A percentile compares a stretch with the other conserved stretches of the same genome.
Evolutionary conservation across 1,139 yeast genomes (phyloP).

Genomic region (Candida tunisiensis): DNA sequence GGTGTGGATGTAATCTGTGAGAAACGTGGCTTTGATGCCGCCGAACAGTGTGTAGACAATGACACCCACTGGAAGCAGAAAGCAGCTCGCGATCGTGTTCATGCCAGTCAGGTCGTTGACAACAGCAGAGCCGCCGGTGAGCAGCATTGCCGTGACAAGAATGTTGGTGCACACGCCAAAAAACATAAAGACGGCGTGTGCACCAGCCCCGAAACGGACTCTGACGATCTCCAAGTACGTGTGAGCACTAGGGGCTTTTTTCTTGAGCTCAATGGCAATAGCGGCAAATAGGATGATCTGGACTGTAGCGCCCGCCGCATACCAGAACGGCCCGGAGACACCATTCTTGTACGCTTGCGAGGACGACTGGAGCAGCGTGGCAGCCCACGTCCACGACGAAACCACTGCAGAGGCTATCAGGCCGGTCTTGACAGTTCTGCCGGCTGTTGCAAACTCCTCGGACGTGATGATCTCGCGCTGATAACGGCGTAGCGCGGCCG

Average conservation of each 20-base stretch:
- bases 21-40: constrained; percentile 78
- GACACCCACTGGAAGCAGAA: constrained; percentile 69
- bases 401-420: constrained; percentile 78
- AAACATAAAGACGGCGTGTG: constrained; percentile 54
- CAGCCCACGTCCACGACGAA: constrained; percentile 92
- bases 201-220: constrained; percentile 49
- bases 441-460: constrained; percentile 82
- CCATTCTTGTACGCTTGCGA: constrained; percentile 70
- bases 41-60: constrained; percentile 73
- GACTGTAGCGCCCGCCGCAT: constrained; percentile 64
- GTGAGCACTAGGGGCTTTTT: constrained; percentile 60
- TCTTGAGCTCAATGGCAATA: constrained; percentile 57
- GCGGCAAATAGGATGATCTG: constrained; percentile 60
- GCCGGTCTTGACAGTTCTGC: constrained; percentile 68
- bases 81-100: constrained; percentile 67
- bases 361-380: constrained; percentile 61
- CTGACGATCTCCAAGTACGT: constrained; percentile 57
- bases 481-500: constrained; percentile 53
- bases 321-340: constrained; percentile 56
- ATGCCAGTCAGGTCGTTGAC: constrained; percentile 67
- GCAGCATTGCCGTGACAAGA: constrained; percentile 72
- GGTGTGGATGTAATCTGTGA: constrained; percentile 76
- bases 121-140: constrained; percentile 77
- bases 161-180: constrained; percentile 81
- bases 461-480: constrained; percentile 73